Evolutionary conservation across 306 rosid species (phyloP), one percentile per base, ranked within the genome.

Genomic region (Trifolium repens): DNA sequence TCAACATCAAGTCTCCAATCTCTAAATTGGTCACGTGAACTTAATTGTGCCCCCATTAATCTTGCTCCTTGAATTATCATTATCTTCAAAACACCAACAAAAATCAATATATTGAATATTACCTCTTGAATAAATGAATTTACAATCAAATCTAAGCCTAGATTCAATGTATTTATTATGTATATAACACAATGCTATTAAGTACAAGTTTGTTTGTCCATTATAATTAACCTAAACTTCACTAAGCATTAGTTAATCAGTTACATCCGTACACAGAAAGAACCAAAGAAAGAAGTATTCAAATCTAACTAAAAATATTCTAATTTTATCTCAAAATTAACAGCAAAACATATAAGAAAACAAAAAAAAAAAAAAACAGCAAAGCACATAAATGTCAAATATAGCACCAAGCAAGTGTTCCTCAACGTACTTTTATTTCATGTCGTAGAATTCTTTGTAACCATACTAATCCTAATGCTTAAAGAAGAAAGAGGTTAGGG

Each of bases 1-100:
- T 94, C 99, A 17, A 94, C 93, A 69, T 92, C 97, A 30, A 94
- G 99, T 84, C 99, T 87, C 96, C 84, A 82, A 17, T 92, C 96
- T 61, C 99, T 84, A 79, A 89, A 90, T 79, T 81, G 96, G 66
- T 94, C 99, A 3, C 76, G 80, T 2, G 85, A 52, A 69, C 82
- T 90, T 9, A 85, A 65, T 73, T 92, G 78, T 72, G 90, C 96
- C 19, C 96, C 97, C 96, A 91, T 74, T 75, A 90, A 62, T 83
- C 91, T 84, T 82, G 86, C 84, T 78, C 90, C 87, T 66, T 87
- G 93, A 24, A 92, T 82, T 85, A 89, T 80, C 99, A 94, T 85
- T 67, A 89, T 89, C 99, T 94, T 89, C 89, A 85, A 30, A 60
- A 74, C 14, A 35, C 73, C 44, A 72, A 37, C 52, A 77, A 64